These are phyloP conservation scores for Periconia sp. DNA, from an alignment of 2,329 filamentous ascomycete genomes.

Conservation along the genomic window DNA sequence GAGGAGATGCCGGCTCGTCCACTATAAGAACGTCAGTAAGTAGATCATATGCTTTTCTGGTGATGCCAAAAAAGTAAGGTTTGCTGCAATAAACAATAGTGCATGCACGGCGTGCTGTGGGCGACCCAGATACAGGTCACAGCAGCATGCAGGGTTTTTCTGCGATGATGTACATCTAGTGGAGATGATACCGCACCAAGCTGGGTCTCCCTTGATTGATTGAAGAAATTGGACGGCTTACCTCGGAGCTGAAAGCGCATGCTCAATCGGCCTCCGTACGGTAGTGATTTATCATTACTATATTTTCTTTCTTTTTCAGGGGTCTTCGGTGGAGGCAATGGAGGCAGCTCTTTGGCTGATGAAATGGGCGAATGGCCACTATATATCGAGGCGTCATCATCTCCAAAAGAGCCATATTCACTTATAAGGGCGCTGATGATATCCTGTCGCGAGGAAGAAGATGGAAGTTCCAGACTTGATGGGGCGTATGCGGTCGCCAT, in stretches of 20 bases:
- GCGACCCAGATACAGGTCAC: background rate
- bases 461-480: conserved; percentile 23
- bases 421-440: conserved; percentile 42
- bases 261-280: conserved; percentile 21
- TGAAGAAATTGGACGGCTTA: conserved; percentile 17
- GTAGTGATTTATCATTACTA: conserved; percentile 26
- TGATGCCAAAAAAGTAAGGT: background rate
- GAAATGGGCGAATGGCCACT: conserved; percentile 21
- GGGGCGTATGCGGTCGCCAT: conserved; percentile 33
- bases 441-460: conserved; percentile 36
- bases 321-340: conserved; percentile 21
- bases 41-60: background rate
- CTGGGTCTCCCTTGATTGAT: background rate
- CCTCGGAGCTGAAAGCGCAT: conserved; percentile 40
- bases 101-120: background rate
- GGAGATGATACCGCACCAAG: background rate
- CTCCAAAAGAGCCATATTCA: conserved; percentile 39
- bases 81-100: background rate
- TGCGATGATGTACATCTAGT: background rate
- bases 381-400: conserved; percentile 23
- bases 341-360: conserved; percentile 34
- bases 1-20: conserved; percentile 18
- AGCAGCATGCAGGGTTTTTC: background rate
- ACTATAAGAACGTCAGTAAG: conserved; percentile 11
- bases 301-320: conserved; percentile 22